Base-by-base conservation (phyloP, 1,284 basidiomycete genomes). In the Sutorius eximius region DNA sequence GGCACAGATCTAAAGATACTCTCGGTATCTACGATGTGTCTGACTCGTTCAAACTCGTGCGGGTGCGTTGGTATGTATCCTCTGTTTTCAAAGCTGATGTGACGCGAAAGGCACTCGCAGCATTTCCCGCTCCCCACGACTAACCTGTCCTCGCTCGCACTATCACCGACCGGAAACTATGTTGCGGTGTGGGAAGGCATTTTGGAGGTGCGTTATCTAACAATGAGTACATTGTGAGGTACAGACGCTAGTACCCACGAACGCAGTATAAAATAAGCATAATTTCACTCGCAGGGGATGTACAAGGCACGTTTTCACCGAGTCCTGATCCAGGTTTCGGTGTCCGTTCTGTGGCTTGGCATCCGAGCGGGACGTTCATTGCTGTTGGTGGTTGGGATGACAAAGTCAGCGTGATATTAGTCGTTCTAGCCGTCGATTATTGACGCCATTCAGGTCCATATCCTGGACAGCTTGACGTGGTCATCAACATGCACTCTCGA, bases 351-450 rank as follows among this genome's bases (percentile, higher is more conserved):
- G 83, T 87, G 0, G 75, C 81, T 12, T 95, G 93, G 93, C 89
- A 93, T 69, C 93, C 93, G 1, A 86, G 78, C 47, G 91, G 92
- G 2, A 76, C 82, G 61, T 93, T 88, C 66, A 74, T 95, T 8
- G 87, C 86, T 2, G 75, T 93, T 0, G 85, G 83, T 12, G 93
- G 93, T 8, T 93, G 87, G 82, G 91, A 94, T 69, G 89, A 93
- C 61, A 91, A 87, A 73, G 91, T 87, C 54, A 36, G 75, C 62
- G 34, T 27, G 46, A 56, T 36, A 33, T 3, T 9, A 34, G 15
- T 52, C 22, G 3, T 33, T 41, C 24, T 22, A 44, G 24, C 24
- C 6, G 24, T 4, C 24, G 10, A 37, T 30, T 11, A 18, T n/a
- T 51, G 16, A 58, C 48, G 11, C 37, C 49, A 46, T 54, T 4